Base-by-base conservation (phyloP, 768 basidiomycete genomes). In the Rhizopogon roseolus region DNA sequence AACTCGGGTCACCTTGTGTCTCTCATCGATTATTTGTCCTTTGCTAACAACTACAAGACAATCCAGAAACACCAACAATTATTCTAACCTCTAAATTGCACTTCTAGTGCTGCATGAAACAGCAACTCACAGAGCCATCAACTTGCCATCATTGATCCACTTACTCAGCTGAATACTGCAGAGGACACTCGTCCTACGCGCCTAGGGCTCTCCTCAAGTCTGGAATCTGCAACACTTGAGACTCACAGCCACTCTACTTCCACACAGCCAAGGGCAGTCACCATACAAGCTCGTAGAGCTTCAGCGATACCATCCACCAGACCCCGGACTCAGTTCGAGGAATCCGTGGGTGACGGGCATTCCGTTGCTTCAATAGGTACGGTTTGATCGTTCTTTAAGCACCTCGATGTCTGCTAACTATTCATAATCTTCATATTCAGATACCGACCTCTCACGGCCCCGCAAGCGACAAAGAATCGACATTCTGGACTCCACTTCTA, bases 381-480 rank as follows among this genome's bases (percentile, higher is more conserved):
- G 55, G 11, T 37, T 50, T 49, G 16, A 28, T 49, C 29, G n/a
- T 4, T 32, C 42, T 8, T n/a, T 38, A 14, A 39, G 40, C 29
- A 19, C 39, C 36, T 13, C 29, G 38, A 51, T 58, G 29, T 39
- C 41, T 50, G 3, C 40, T 48, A 14, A 44, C 41, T n/a, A 36
- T 53, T 4, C 34, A 37, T 41, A 51, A 10, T 37, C 52, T 41
- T 41, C 50, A 36, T 25, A 54, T 53, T n/a, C 68, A 79, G 77
- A 78, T 66, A 58, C 73, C 70, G 82, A 82, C 70, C 71, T 71
- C 57, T 57, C 76, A 52, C 75, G 84, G 68, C 81, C 82, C 60
- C 78, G 79, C 71, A 88, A 88, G 77, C 79, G 86, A 76, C 85
- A 85, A 75, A 79, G 86, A 70, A 74, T 79, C 64, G 76, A 78